phyloP scores from a whole-genome alignment of 768 basidiomycete species.

The Brasilioporus rufonigricans region DNA sequence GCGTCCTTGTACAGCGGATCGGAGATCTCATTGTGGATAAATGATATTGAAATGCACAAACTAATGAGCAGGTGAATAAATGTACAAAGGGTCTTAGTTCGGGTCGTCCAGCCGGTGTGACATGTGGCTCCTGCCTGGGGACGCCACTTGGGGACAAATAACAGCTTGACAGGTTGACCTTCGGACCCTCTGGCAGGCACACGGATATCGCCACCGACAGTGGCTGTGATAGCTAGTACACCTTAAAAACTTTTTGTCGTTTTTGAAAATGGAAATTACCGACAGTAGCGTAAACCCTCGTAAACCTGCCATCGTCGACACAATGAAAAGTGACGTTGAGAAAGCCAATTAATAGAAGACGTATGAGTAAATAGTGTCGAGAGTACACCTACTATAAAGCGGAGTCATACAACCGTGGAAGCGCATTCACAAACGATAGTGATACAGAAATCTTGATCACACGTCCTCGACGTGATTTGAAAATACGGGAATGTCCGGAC shows the following conservation, averaged over 20 bases:
- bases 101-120: slow-evolving; percentile 2
- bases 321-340: slow-evolving; percentile 19
- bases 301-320: slow-evolving; percentile 10
- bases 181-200: slow-evolving; percentile 18
- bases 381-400: slow-evolving; percentile 34
- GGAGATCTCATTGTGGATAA: slow-evolving; percentile 16
- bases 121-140: slow-evolving; percentile 10
- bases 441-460: slow-evolving; percentile 33
- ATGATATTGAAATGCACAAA: slow-evolving; percentile 29
- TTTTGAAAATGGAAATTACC: slow-evolving; percentile 20
- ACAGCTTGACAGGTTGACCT: not conserved
- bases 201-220: slow-evolving; percentile 18
- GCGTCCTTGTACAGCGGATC: slow-evolving; percentile 14
- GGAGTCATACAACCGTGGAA: slow-evolving; percentile 21
- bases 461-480: slow-evolving; percentile 24
- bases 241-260: slow-evolving; percentile 30
- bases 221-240: slow-evolving; percentile 30
- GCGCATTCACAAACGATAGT: slow-evolving; percentile 27
- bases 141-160: slow-evolving; percentile 1
- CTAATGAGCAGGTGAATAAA: slow-evolving; percentile 12
- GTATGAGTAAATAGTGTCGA: slow-evolving; percentile 33
- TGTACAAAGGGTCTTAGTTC: slow-evolving; percentile 2
- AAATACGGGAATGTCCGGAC: slow-evolving; percentile 30
- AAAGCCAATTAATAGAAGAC: slow-evolving; percentile 27
- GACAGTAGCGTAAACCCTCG: slow-evolving; percentile 25